Base-by-base conservation (phyloP, 73 alveolate species). In the Tetrahymena thermophila region DNA sequence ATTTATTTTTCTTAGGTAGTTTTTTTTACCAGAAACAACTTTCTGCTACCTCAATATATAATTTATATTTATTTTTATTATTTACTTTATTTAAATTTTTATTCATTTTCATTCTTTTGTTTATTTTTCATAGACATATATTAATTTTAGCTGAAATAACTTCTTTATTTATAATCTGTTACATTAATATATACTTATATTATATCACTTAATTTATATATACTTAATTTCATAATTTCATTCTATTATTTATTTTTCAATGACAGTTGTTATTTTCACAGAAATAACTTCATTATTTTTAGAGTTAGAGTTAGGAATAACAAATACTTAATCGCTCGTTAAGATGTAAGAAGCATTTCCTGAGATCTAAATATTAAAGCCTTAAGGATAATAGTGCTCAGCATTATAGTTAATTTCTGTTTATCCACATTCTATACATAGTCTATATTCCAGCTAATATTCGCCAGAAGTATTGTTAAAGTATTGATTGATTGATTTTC, bases 341-440 rank as follows among this genome's bases (percentile, higher is more conserved):
- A 19, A 11, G 31, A 19, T 1, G 11, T 71, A 71, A 0, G 23
- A 13, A 25, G 89, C 35, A n/a, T 71, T 71, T 8, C 89, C 89
- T 19, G 89, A 71, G 15, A 71, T n/a, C 25, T n/a, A 28, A 31
- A 71, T 19, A 31, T 71, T 31, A 23, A 71, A 71, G 11, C 89
- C 89, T 28, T 25, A 28, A 25, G 35, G 89, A 71, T 23, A 71
- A 40, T 19, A 71, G 31, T 23, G 89, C 31, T 71, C 89, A 13
- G 89, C 21, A 25, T 71, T 71, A 25, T 3, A 71, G 40, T 25
- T 71, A 85, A 94, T 34, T 37, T 56, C 96, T 25, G 96, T 94
- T 31, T 95, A 83, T 84, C 55, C 94, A 37, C 57, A 85, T n/a
- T 38, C 96, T 11, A 93, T 37, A 84, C 55, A 34, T 56, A 94